Conservation (phyloP, 2,329 filamentous ascomycete species). For the Talaromyces pinophilus region DNA sequence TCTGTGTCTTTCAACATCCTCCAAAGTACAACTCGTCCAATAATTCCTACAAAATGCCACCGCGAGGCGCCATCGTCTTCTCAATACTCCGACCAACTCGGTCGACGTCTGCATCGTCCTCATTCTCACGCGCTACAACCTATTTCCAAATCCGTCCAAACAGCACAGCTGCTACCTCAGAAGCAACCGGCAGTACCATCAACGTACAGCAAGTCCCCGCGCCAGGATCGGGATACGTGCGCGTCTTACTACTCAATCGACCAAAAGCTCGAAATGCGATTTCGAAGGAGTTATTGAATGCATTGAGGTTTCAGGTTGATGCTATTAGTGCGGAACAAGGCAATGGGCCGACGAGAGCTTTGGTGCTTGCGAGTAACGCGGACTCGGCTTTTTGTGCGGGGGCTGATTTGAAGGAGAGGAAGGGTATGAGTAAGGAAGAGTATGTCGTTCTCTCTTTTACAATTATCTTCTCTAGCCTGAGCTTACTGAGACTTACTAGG, state of each 20-base stretch:
- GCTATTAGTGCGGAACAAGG: slow-evolving; percentile 64
- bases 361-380: slow-evolving; percentile 82
- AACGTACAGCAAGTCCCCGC: slow-evolving; percentile 74
- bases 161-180: slow-evolving; percentile 38
- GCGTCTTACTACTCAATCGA: slow-evolving; percentile 83
- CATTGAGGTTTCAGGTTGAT: slow-evolving; percentile 71
- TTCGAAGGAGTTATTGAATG: slow-evolving; percentile 72
- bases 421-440: slow-evolving; percentile 75
- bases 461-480: neutral
- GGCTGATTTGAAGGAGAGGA: slow-evolving; percentile 88
- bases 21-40: neutral
- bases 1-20: neutral
- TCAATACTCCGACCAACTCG: slow-evolving; percentile 19
- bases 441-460: slow-evolving; percentile 47
- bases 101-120: neutral
- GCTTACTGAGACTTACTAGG: slow-evolving; percentile 48
- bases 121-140: neutral
- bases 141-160: slow-evolving; percentile 26
- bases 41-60: slow-evolving; percentile 31
- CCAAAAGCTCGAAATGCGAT: slow-evolving; percentile 87
- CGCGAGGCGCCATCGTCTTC: slow-evolving; percentile 27
- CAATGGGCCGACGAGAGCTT: slow-evolving; percentile 67
- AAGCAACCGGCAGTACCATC: slow-evolving; percentile 48
- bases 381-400: slow-evolving; percentile 90
- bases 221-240: slow-evolving; percentile 78